These are phyloP conservation scores for Sugiyamaella floridensis DNA, from an alignment of 805 yeast genomes.

Conservation along the genomic window DNA sequence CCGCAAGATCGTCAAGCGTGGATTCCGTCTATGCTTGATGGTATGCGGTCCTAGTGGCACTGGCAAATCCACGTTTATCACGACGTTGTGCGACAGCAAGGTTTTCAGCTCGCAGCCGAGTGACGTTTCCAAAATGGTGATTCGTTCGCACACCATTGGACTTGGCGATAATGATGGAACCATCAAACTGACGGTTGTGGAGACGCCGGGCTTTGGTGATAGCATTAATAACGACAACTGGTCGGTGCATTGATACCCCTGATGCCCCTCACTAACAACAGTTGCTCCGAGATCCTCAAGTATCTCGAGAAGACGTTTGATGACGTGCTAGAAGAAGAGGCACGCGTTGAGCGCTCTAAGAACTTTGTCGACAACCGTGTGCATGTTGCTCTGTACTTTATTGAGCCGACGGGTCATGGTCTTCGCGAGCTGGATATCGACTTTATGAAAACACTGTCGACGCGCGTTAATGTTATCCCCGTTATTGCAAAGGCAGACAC, in stretches of 20 bases:
- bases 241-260: neutral
- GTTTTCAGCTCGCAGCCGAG: constrained; percentile 2
- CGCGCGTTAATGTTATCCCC: constrained; percentile 68
- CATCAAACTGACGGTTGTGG: constrained; percentile 51
- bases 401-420: constrained; percentile 47
- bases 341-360: constrained; percentile 80
- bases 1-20: constrained; percentile 58
- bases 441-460: constrained; percentile 61
- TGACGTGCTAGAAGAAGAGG: constrained; percentile 69
- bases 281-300: constrained; percentile 40
- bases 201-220: constrained; percentile 75
- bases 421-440: constrained; percentile 63
- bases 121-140: neutral
- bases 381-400: constrained; percentile 73
- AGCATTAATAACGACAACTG: constrained; percentile 55
- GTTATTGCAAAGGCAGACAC: constrained; percentile 79
- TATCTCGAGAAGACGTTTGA: constrained; percentile 68
- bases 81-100: constrained; percentile 48
- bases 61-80: constrained; percentile 70
- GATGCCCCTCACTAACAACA: neutral
- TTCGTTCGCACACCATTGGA: neutral
- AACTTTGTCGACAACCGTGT: constrained; percentile 63
- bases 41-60: constrained; percentile 68
- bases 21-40: constrained; percentile 38
- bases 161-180: constrained; percentile 48